Evolutionary conservation across 73 alveolate genomes (phyloP).

Genomic region (Paramecium sonneborni): DNA sequence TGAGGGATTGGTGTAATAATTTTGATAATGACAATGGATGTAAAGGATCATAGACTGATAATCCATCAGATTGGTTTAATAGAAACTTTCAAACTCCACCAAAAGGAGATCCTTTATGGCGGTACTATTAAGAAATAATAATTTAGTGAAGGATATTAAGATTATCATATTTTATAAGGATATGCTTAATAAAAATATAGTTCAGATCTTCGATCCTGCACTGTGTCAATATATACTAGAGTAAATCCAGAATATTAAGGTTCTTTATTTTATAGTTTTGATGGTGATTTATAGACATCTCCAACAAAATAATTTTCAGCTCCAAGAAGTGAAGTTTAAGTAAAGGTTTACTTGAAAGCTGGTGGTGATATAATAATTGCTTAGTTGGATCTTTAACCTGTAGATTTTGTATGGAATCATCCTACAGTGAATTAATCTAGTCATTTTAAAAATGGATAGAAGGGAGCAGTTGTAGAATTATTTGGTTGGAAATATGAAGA

Average conservation of each 20-base stretch:
- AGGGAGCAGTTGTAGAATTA: constrained; percentile 96
- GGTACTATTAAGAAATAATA: neutral
- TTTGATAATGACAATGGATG: constrained; percentile 90
- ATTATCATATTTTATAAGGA: constrained; percentile 85
- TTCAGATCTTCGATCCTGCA: constrained; percentile 74
- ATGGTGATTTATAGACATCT: constrained; percentile 57
- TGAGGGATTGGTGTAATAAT: constrained; percentile 74
- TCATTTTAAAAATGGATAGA: constrained; percentile 84
- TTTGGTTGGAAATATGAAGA: constrained; percentile 98
- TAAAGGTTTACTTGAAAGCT: constrained; percentile 65
- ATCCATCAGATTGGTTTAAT: constrained; percentile 86
- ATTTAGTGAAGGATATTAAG: constrained; percentile 78
- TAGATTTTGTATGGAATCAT: constrained; percentile 94
- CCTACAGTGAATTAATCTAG: constrained; percentile 78
- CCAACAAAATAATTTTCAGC: constrained; percentile 66
- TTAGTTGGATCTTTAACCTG: constrained; percentile 76
- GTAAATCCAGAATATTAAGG: constrained; percentile 74
- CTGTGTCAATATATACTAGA: constrained; percentile 81
- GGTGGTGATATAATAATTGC: constrained; percentile 69
- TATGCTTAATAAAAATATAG: constrained; percentile 80
- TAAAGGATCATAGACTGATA: constrained; percentile 77
- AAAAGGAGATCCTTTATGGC: constrained; percentile 79
- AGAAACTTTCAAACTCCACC: constrained; percentile 94
- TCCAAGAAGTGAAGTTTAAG: constrained; percentile 62
- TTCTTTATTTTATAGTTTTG: constrained; percentile 68